Conservation (phyloP, 2,329 filamentous ascomycete genomes). For the Colletotrichum somersetense region DNA sequence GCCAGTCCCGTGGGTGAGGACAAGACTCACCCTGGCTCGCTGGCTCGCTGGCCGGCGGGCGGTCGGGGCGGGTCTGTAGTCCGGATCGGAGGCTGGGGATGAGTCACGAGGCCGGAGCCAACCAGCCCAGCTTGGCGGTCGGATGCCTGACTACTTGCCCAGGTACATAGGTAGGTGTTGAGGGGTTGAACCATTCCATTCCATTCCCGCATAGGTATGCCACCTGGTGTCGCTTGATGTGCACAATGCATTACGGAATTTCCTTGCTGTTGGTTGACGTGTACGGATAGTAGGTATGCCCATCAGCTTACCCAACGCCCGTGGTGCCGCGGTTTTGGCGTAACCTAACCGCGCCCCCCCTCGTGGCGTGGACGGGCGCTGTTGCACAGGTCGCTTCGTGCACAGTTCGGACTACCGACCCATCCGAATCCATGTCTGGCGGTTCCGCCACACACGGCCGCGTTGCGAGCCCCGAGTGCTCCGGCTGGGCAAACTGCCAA, state of each 20-base stretch:
- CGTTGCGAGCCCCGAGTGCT: conserved; percentile 31
- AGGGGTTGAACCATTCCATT: neutral
- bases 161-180: neutral
- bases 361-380: conserved; percentile 7
- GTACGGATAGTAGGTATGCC: neutral
- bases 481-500: conserved; percentile 29
- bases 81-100: conserved; percentile 36
- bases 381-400: conserved; percentile 16
- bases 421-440: conserved; percentile 10
- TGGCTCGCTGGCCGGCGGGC: conserved; percentile 32
- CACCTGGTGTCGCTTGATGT: neutral
- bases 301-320: conserved; percentile 15
- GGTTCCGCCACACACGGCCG: conserved; percentile 7
- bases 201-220: neutral
- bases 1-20: neutral
- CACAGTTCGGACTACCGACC: conserved; percentile 6
- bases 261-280: neutral
- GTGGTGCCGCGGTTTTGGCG: conserved; percentile 18
- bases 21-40: neutral
- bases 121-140: conserved; percentile 15
- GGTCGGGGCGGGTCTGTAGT: conserved; percentile 30
- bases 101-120: conserved; percentile 34
- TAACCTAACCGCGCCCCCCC: conserved; percentile 8
- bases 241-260: conserved; percentile 13
- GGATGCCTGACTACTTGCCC: neutral